Evolutionary conservation across 2,329 filamentous ascomycete species (phyloP).

Genomic region (Colletotrichum sp.): DNA sequence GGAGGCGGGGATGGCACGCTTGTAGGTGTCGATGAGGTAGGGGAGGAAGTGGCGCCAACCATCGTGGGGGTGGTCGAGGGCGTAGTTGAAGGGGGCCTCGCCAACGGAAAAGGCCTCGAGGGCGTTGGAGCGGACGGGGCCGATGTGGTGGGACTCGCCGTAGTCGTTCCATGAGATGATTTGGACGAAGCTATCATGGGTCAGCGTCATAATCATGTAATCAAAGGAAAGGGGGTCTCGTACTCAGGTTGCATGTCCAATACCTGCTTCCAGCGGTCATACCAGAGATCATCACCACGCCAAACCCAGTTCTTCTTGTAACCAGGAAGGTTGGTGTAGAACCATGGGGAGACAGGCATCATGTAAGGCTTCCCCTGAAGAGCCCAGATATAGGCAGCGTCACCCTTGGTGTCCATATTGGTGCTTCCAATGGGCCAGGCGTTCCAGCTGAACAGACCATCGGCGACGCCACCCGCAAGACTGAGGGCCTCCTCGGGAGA

Average conservation of each 20-base stretch:
- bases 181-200: constrained; percentile 48
- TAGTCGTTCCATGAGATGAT: constrained; percentile 60
- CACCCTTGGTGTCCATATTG: constrained; percentile 20
- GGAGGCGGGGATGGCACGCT: constrained; percentile 38
- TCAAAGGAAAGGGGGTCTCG: constrained; percentile 57
- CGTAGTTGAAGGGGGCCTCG: constrained; percentile 51
- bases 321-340: constrained; percentile 61
- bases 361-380: constrained; percentile 38
- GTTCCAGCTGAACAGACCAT: constrained; percentile 42
- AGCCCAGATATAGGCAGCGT: constrained; percentile 21
- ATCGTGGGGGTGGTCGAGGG: constrained; percentile 52
- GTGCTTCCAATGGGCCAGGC: constrained; percentile 38
- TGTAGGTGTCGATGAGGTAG: constrained; percentile 55
- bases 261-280: constrained; percentile 60
- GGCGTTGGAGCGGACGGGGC: constrained; percentile 43
- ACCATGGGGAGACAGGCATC: constrained; percentile 65
- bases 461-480: constrained; percentile 23
- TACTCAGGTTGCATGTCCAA: constrained; percentile 58
- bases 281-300: constrained; percentile 66
- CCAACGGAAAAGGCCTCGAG: constrained; percentile 27
- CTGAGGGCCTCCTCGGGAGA: constrained; percentile 29
- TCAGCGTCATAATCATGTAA: too few relatives aligned
- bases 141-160: constrained; percentile 60
- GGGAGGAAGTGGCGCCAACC: constrained; percentile 54
- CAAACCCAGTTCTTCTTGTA: constrained; percentile 69